These are phyloP conservation scores for Tetrapisispora fleetii DNA, from an alignment of 805 yeast species.

Conservation along the genomic window DNA sequence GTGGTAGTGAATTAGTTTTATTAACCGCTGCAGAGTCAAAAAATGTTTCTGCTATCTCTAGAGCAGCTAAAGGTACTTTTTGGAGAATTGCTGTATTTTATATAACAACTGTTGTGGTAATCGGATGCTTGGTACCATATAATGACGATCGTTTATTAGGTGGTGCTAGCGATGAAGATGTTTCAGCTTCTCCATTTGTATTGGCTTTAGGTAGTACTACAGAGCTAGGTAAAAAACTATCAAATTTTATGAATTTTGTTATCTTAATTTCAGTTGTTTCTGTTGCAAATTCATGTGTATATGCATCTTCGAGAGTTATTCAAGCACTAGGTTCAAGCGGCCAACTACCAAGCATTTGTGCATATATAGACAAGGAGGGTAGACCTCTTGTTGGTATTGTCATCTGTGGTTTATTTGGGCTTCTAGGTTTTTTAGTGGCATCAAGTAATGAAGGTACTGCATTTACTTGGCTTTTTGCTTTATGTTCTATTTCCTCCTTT, in stretches of 20 bases:
- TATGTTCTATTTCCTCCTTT: slow-evolving; percentile 68
- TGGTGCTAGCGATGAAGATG: slow-evolving; percentile 38
- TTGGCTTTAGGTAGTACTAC: slow-evolving; percentile 33
- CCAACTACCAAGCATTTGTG: slow-evolving; percentile 38
- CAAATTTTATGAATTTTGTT: slow-evolving; percentile 49
- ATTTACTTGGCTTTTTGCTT: slow-evolving; percentile 68
- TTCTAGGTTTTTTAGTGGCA: slow-evolving; percentile 46
- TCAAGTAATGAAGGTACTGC: slow-evolving; percentile 51
- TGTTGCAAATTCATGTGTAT: slow-evolving; percentile 53
- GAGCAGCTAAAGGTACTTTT: slow-evolving; percentile 49
- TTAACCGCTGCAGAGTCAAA: slow-evolving; percentile 63
- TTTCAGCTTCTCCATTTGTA: slow-evolving; percentile 42
- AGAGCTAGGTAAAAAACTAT: slow-evolving; percentile 33
- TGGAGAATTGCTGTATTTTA: slow-evolving; percentile 50
- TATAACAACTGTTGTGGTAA: slow-evolving; percentile 42
- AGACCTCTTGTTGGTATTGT: slow-evolving; percentile 45
- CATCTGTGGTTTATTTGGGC: slow-evolving; percentile 39
- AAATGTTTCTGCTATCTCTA: slow-evolving; percentile 45
- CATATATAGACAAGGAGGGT: slow-evolving; percentile 41
- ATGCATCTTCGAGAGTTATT: slow-evolving; percentile 49
- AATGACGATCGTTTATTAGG: slow-evolving; percentile 35
- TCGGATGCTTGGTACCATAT: slow-evolving; percentile 67
- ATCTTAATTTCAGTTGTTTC: slow-evolving; percentile 49
- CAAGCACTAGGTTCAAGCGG: slow-evolving; percentile 44
- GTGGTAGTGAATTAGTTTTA: slow-evolving; percentile 61